These are phyloP conservation scores for Canavalia gladiata DNA, from an alignment of 306 rosid species.

Conservation along the genomic window DNA sequence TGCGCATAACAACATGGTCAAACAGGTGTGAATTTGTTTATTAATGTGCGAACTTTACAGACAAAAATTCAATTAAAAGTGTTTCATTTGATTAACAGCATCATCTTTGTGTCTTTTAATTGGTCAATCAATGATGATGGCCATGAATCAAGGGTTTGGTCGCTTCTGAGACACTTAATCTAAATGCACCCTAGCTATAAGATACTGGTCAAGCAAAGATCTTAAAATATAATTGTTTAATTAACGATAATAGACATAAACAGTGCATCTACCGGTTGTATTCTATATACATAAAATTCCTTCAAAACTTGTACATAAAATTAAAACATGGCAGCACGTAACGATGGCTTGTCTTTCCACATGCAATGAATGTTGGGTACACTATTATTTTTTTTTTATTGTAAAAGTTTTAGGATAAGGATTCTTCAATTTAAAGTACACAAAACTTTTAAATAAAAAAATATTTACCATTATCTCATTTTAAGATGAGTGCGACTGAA, in stretches of 20 bases:
- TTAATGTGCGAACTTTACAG: conserved; percentile 44
- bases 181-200: not conserved
- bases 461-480: no score
- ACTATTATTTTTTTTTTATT: not conserved
- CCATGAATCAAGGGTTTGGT: conserved; percentile 59
- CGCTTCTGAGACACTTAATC: conserved; percentile 43
- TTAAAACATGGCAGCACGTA: not conserved
- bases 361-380: conserved; percentile 2
- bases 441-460: not conserved
- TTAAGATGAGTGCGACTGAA: no score
- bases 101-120: conserved; percentile 20
- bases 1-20: conserved; percentile 28
- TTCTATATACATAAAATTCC: not conserved
- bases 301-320: not conserved
- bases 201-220: conserved; percentile 24
- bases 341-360: conserved; percentile 12
- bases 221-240: conserved; percentile 21
- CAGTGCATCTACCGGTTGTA: not conserved
- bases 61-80: conserved; percentile 47
- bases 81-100: conserved; percentile 37
- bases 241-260: not conserved
- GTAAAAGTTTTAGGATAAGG: not conserved
- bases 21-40: conserved; percentile 43
- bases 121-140: conserved; percentile 27
- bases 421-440: not conserved